A percentile compares a stretch with the other conserved stretches of the same genome.
phyloP scores from a whole-genome alignment of 352 stramenopile species.

The Phytophthora colocasiae region DNA sequence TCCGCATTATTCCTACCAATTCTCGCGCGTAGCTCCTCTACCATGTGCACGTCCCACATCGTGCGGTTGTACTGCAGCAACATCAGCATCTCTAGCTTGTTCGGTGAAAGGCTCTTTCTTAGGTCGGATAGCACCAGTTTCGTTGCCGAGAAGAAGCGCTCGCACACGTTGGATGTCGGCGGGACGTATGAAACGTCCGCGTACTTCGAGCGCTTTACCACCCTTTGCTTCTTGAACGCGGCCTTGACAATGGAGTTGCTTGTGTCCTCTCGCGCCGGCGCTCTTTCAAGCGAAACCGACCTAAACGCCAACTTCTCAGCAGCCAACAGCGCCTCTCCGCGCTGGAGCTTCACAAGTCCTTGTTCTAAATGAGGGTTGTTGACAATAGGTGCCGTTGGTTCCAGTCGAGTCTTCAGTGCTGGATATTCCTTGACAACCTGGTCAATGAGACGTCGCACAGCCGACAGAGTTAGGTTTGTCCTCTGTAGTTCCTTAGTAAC shows the following conservation, averaged over 20 bases:
- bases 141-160: not conserved
- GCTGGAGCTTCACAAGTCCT: not conserved
- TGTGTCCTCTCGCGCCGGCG: not conserved
- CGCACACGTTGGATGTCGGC: not conserved
- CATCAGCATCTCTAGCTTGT: not conserved
- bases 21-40: no score
- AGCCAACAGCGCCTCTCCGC: not conserved
- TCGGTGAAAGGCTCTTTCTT: not conserved
- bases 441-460: not conserved
- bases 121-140: not conserved
- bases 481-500: not conserved
- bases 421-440: not conserved
- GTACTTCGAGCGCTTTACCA: not conserved
- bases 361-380: not conserved
- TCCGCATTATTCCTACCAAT: no score
- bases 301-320: not conserved
- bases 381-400: not conserved
- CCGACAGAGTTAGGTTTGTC: not conserved
- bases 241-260: not conserved
- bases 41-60: no score
- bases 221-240: not conserved
- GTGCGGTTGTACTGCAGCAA: no score
- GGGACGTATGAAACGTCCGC: not conserved
- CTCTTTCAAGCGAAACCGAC: not conserved
- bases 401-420: not conserved